Evolutionary conservation across 108 stramenopile genomes (phyloP).

Genomic region (Nitzschia sp.): DNA sequence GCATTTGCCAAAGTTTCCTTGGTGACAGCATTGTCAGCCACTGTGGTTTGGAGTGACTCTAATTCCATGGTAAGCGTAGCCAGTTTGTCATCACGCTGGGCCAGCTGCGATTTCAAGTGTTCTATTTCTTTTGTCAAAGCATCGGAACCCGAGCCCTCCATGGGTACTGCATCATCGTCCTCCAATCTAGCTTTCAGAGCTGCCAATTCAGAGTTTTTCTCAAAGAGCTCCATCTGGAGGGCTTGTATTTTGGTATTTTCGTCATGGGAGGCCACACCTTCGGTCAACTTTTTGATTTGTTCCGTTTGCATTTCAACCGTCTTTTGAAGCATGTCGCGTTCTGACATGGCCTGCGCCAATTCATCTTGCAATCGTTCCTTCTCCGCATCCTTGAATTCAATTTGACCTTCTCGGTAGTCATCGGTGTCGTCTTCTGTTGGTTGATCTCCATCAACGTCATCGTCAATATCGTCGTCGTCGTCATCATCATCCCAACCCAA

Average conservation of each 20-base stretch:
- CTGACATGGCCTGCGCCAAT: constrained; percentile 41
- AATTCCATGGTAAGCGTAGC: constrained; percentile 1
- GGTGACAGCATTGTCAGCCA: not conserved
- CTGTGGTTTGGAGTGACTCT: not conserved
- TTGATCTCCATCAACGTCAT: constrained; percentile 39
- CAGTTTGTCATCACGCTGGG: not conserved
- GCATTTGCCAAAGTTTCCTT: not conserved
- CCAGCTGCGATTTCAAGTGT: not conserved
- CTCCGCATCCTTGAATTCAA: constrained; percentile 53
- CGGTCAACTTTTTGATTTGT: constrained; percentile 37
- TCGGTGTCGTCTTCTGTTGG: constrained; percentile 31
- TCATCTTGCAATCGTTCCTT: constrained; percentile 45
- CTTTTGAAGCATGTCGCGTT: constrained; percentile 49
- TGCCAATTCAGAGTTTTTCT: constrained; percentile 63
- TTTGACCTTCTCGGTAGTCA: constrained; percentile 26
- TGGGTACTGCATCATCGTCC: constrained; percentile 18
- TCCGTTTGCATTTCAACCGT: constrained; percentile 56
- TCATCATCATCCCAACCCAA: constrained; percentile 43
- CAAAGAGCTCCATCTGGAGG: constrained; percentile 49
- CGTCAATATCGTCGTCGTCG: constrained; percentile 35
- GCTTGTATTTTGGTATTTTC: constrained; percentile 5
- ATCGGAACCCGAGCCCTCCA: too few species aligned
- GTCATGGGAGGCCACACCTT: constrained; percentile 3
- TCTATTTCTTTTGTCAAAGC: not conserved
- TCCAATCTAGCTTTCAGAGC: constrained; percentile 43